Evolutionary conservation across 768 basidiomycete genomes (phyloP).

Genomic region (Pulveroboletus frians): DNA sequence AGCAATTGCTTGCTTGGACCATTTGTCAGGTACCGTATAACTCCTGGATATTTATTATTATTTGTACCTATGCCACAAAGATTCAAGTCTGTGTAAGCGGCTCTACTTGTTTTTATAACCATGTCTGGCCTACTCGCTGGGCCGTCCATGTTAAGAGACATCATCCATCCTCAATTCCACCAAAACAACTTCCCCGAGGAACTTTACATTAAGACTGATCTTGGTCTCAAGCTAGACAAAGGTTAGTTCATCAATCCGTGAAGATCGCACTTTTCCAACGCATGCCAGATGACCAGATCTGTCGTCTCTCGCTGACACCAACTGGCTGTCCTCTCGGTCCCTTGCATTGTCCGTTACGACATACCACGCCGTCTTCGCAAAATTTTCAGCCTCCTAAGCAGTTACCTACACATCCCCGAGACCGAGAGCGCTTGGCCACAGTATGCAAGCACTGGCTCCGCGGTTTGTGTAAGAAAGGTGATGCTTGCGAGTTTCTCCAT

Average conservation of each 20-base stretch:
- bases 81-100: no score
- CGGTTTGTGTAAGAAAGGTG: conserved; percentile 96
- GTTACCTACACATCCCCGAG: conserved; percentile 75
- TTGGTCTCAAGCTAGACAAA: conserved; percentile 87
- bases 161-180: conserved; percentile 88
- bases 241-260: conserved; percentile 38
- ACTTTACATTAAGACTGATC: conserved; percentile 70
- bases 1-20: no score
- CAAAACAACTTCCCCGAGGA: conserved; percentile 88
- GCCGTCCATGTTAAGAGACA: conserved; percentile 59
- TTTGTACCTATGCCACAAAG: not conserved
- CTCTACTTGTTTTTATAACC: not conserved
- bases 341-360: conserved; percentile 89
- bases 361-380: conserved; percentile 79
- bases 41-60: no score
- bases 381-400: conserved; percentile 90
- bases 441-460: conserved; percentile 99
- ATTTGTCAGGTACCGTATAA: no score
- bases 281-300: conserved; percentile 84
- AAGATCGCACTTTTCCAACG: conserved; percentile 1
- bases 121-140: conserved; percentile 49
- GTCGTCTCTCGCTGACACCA: conserved; percentile 73
- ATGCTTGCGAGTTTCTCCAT: conserved; percentile 97
- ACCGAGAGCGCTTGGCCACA: conserved; percentile 78
- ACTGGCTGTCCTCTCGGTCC: conserved; percentile 88